These are phyloP conservation scores for Trichosporon coremiiforme DNA, from an alignment of 1,284 basidiomycete genomes.

Conservation along the genomic window DNA sequence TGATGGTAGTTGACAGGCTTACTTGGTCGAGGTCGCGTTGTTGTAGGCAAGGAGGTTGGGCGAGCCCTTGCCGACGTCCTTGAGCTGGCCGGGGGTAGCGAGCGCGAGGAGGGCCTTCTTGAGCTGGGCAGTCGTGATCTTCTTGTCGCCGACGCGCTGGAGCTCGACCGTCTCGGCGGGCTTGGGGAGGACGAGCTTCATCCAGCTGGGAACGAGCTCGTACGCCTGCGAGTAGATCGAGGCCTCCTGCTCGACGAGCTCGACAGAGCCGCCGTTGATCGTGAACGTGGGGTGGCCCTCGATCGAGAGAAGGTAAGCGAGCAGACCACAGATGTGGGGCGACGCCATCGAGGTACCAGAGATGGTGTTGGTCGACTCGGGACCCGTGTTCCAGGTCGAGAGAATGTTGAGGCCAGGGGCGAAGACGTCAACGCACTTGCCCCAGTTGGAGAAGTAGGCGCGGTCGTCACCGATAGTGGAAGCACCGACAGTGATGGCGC, in stretches of 20 bases:
- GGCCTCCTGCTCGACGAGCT: conserved; percentile 54
- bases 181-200: conserved; percentile 48
- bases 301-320: conserved; percentile 81
- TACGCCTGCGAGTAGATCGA: conserved; percentile 59
- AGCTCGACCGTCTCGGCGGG: conserved; percentile 44
- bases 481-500: conserved; percentile 83
- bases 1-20: not conserved
- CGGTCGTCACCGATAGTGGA: conserved; percentile 77
- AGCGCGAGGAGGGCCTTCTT: conserved; percentile 73
- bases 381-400: conserved; percentile 71
- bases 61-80: conserved; percentile 58
- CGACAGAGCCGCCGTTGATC: conserved; percentile 37
- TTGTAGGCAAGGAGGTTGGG: conserved; percentile 78
- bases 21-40: conserved; percentile 65
- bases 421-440: conserved; percentile 78
- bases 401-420: conserved; percentile 79
- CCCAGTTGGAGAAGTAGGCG: conserved; percentile 85
- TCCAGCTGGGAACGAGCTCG: conserved; percentile 51
- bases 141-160: conserved; percentile 40
- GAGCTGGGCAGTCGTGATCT: conserved; percentile 67
- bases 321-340: conserved; percentile 66
- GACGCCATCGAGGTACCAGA: conserved; percentile 64
- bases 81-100: conserved; percentile 63
- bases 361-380: conserved; percentile 66
- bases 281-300: conserved; percentile 67